phyloP scores from a whole-genome alignment of 2,329 filamentous ascomycete genomes.

The Hymenoscyphus scutula region DNA sequence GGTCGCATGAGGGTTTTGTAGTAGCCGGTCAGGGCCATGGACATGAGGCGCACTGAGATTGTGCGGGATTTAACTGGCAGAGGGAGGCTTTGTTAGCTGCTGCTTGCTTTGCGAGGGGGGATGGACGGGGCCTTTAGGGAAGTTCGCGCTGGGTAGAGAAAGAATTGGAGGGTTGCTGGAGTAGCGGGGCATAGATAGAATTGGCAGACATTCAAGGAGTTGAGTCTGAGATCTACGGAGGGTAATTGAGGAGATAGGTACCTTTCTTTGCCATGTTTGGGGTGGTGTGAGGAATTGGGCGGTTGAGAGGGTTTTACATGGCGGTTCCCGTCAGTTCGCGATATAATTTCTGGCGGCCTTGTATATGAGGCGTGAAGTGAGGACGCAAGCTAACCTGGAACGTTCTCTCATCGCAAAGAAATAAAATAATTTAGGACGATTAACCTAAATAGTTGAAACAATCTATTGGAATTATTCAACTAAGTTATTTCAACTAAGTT shows the following conservation, averaged over 20 bases:
- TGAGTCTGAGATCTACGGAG: neutral
- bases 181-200: too few species aligned
- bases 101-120: neutral
- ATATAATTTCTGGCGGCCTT: neutral
- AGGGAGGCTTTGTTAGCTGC: conserved; percentile 1
- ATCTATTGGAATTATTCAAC: too few species aligned
- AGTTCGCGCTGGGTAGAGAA: neutral
- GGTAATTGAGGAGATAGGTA: conserved; percentile 2
- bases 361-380: neutral
- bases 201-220: too few species aligned
- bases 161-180: too few species aligned
- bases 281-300: conserved; percentile 10
- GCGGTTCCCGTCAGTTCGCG: neutral
- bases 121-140: neutral
- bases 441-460: too few species aligned
- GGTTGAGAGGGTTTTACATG: neutral
- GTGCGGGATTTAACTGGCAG: conserved; percentile 71
- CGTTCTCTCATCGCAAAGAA: too few species aligned
- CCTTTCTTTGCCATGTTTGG: conserved; percentile 25
- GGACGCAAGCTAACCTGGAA: too few species aligned
- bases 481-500: too few species aligned
- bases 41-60: conserved; percentile 89
- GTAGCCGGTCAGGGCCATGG: conserved; percentile 98
- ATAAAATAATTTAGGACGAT: too few species aligned
- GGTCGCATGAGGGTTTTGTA: conserved; percentile 89